Conservation (phyloP, 83 land plant genomes). For the Picea abies region DNA sequence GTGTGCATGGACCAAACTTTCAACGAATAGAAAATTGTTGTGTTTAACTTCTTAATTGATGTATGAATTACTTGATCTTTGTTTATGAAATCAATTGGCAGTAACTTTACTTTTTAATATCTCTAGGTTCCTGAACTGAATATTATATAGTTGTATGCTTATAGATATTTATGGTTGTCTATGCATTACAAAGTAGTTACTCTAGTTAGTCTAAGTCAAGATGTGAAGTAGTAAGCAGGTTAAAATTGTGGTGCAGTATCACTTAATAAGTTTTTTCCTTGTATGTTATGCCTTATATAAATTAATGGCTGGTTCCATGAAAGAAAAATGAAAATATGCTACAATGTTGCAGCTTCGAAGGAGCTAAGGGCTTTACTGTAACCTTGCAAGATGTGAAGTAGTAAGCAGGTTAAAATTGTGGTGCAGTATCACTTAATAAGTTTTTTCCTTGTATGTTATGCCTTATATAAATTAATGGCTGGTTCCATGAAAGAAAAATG, state of each 20-base stretch:
- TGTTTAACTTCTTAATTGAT: background rate
- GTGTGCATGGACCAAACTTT: background rate
- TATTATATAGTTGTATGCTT: background rate
- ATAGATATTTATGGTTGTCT: background rate
- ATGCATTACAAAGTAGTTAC: background rate
- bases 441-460: background rate
- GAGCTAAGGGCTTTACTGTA: background rate
- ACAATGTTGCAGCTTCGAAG: background rate
- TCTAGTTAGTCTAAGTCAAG: background rate
- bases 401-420: background rate
- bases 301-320: background rate
- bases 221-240: background rate
- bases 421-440: background rate
- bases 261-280: background rate
- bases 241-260: background rate
- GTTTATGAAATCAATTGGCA: background rate
- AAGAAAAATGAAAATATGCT: background rate
- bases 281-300: background rate
- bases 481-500: background rate
- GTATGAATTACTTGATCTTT: background rate
- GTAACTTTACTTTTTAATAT: background rate
- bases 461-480: background rate
- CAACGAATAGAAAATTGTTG: background rate
- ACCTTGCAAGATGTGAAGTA: background rate
- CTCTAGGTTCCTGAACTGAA: background rate